phyloP scores from a whole-genome alignment of 495 filamentous ascomycete genomes.

The Wilcoxina mikolae region DNA sequence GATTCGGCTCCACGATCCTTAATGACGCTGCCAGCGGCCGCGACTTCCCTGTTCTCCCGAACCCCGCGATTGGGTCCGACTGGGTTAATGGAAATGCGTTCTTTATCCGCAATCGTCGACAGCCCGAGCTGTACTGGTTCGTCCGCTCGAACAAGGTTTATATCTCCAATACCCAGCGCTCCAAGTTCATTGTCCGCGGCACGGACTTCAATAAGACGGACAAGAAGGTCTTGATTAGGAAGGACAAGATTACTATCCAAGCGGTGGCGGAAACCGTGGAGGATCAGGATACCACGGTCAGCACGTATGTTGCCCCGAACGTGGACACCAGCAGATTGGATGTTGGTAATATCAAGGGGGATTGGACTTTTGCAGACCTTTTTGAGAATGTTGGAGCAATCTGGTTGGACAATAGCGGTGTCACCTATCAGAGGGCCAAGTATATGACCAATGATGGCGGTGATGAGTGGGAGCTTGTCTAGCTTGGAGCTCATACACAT shows the following conservation, averaged over 20 bases:
- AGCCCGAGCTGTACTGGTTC: conserved; percentile 11
- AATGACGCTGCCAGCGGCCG: not conserved
- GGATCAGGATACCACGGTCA: too few relatives aligned
- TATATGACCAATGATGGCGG: not conserved
- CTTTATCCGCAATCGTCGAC: conserved; percentile 16
- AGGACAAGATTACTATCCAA: conserved; percentile 1
- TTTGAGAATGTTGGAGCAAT: too few relatives aligned
- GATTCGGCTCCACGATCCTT: conserved; percentile 2
- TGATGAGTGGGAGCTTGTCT: conserved; percentile 13
- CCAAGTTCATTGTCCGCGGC: conserved; percentile 10
- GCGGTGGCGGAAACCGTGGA: not conserved
- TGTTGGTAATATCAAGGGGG: too few relatives aligned
- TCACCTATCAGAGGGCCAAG: not conserved
- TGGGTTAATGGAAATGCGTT: conserved; percentile 7
- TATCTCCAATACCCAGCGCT: not conserved
- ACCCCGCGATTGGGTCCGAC: conserved; percentile 1
- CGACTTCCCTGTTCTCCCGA: conserved; percentile 2
- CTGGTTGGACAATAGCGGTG: not conserved
- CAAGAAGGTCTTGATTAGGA: conserved; percentile 3
- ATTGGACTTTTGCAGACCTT: too few relatives aligned
- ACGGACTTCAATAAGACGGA: not conserved
- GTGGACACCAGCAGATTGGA: too few relatives aligned
- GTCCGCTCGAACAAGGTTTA: not conserved
- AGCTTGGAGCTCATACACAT: not conserved
- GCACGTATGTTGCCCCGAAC: too few relatives aligned